phyloP scores from a whole-genome alignment of 148 eudicot genomes.

The Vaccinium vitisidaea region DNA sequence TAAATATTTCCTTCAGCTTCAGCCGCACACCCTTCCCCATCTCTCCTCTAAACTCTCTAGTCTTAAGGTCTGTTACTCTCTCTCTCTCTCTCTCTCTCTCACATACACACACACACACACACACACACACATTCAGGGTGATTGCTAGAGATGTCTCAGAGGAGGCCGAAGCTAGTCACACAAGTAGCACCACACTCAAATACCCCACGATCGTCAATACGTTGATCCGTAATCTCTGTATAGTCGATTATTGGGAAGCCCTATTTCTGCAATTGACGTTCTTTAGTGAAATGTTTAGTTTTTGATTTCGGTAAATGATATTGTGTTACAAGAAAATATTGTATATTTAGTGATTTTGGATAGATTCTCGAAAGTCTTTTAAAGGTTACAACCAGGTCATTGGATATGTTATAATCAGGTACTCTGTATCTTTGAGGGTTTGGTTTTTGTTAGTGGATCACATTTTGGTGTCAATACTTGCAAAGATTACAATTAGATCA shows the following conservation, averaged over 20 bases:
- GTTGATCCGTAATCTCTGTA: not conserved
- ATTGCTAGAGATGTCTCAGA: no score
- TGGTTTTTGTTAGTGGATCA: not conserved
- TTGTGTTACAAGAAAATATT: not conserved
- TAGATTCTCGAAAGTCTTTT: not conserved
- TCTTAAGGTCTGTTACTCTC: no score
- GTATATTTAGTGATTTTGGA: not conserved
- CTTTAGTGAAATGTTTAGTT: not conserved
- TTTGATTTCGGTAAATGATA: not conserved
- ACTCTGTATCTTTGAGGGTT: not conserved
- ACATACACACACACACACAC: no score
- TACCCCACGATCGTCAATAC: not conserved
- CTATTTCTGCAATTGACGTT: not conserved
- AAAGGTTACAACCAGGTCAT: not conserved
- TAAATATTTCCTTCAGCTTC: no score
- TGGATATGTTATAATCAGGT: not conserved
- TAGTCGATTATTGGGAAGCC: not conserved
- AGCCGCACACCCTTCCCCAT: no score
- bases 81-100: no score
- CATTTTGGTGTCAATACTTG: not conserved
- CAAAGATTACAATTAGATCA: not conserved
- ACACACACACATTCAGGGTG: no score
- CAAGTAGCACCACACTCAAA: no score
- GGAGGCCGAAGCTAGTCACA: no score
- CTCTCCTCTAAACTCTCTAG: no score